Base-by-base conservation (phyloP, 2,329 filamentous ascomycete genomes). In the Xylariaceae sp. region DNA sequence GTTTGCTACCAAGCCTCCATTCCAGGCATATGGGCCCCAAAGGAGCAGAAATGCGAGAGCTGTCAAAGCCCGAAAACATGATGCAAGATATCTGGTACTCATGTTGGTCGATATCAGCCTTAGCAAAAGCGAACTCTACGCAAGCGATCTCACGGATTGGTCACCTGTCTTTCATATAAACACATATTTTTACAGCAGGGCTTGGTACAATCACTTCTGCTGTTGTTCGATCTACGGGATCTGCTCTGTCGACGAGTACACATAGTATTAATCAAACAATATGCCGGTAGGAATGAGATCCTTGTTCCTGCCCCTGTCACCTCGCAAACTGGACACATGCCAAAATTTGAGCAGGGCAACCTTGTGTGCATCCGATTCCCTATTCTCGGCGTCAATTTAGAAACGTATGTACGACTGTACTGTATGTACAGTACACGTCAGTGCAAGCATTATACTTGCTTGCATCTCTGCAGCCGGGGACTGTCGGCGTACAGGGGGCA, bases 11-110 rank as follows among this genome's bases (percentile, higher is more conserved):
- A 62, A 45, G 5, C 51, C 55, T 9, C 62, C 62, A 35, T 64
- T 64, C 27, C 49, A 42, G 5, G 58, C 18, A 44, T 53, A 58
- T 9, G 58, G 39, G 14, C 60, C 62, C 62, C 62, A 56, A 32
- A 56, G 51, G 19, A 51, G 48, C 10, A 48, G 54, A 12, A 62
- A 51, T 10, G 61, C 48, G 31, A 61, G 38, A 7, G 43, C 39
- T 1, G 58, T 56, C 14, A 58, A 42, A 32, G 51, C 51, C 18
- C 53, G 51, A 43, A 45, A 56, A 44, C 48, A 48, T 12, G 17
- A 41, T 15, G 48, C 53, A 22, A 56, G 17, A 11, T 43, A 48
- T 14, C 38, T 22, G 22, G 46, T 48, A 27, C 44, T 54, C 53
- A 56, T 56, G 35, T 47, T 48, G 32, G 14, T 45, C 15, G 30